Evolutionary conservation across 2,329 filamentous ascomycete genomes (phyloP).

Genomic region (Fusarium verrucosum): DNA sequence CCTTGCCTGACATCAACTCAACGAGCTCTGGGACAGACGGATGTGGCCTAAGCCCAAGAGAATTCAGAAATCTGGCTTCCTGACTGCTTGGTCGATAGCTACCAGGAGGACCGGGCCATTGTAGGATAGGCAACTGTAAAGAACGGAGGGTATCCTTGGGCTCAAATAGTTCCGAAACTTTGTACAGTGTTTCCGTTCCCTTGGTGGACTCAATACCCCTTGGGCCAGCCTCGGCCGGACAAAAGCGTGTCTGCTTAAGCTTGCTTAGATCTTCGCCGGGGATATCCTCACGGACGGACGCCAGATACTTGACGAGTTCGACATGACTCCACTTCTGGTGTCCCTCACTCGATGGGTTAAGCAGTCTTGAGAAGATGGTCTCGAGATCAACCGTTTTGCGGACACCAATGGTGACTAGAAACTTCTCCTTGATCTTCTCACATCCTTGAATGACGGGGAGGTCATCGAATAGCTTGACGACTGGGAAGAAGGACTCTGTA

Average conservation of each 20-base stretch:
- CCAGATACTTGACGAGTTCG: conserved; percentile 92
- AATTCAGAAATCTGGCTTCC: conserved; percentile 78
- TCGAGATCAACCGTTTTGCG: conserved; percentile 95
- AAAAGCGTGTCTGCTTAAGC: conserved; percentile 80
- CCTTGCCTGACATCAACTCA: conserved; percentile 75
- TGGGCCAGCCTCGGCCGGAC: conserved; percentile 76
- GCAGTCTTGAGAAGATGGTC: conserved; percentile 88
- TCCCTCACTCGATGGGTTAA: conserved; percentile 67
- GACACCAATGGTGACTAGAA: conserved; percentile 83
- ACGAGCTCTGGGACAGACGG: conserved; percentile 80
- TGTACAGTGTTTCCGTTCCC: conserved; percentile 67
- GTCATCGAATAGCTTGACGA: conserved; percentile 95
- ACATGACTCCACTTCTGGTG: conserved; percentile 86
- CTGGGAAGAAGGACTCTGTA: conserved; percentile 86
- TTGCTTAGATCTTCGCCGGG: conserved; percentile 82
- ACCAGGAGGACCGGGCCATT: conserved; percentile 77
- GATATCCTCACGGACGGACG: conserved; percentile 90
- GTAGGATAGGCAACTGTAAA: conserved; percentile 78
- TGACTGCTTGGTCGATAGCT: conserved; percentile 70
- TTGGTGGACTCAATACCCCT: conserved; percentile 63
- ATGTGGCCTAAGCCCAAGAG: conserved; percentile 76
- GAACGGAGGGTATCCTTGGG: conserved; percentile 75
- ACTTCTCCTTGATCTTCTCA: conserved; percentile 87
- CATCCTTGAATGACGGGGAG: conserved; percentile 82
- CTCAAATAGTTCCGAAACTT: conserved; percentile 81